Evolutionary conservation across 2,329 filamentous ascomycete genomes (phyloP).

Genomic region (Teratosphaeria destructans): DNA sequence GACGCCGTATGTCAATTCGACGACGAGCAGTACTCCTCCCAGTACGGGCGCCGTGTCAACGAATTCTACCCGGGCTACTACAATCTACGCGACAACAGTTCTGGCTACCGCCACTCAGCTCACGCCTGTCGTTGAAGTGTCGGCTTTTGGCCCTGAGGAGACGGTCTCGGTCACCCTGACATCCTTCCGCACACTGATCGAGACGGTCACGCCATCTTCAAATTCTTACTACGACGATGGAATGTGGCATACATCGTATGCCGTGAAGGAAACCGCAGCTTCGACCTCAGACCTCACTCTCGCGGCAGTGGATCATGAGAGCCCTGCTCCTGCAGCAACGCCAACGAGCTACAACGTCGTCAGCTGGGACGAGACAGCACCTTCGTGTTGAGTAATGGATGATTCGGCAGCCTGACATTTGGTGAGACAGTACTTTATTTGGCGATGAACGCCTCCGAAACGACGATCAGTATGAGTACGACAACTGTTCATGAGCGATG

Average conservation of each 20-base stretch:
- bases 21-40: not conserved
- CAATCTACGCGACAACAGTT: not conserved
- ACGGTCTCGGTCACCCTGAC: not conserved
- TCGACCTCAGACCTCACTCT: not conserved
- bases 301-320: no score
- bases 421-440: not conserved
- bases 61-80: not conserved
- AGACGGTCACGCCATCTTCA: constrained; percentile 10
- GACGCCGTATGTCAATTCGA: not conserved
- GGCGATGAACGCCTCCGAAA: not conserved
- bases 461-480: not conserved
- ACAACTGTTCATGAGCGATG: not conserved
- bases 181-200: constrained; percentile 3
- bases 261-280: constrained; percentile 1
- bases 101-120: not conserved
- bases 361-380: constrained; percentile 3
- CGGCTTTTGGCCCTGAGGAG: not conserved
- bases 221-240: constrained; percentile 34
- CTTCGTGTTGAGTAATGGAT: not conserved
- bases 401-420: not conserved
- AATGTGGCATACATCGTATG: constrained; percentile 36
- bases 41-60: not conserved
- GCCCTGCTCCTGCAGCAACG: not conserved
- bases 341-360: constrained; percentile 1
- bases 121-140: not conserved